phyloP scores from a whole-genome alignment of 108 stramenopile species.

The Cyclotella baltica region DNA sequence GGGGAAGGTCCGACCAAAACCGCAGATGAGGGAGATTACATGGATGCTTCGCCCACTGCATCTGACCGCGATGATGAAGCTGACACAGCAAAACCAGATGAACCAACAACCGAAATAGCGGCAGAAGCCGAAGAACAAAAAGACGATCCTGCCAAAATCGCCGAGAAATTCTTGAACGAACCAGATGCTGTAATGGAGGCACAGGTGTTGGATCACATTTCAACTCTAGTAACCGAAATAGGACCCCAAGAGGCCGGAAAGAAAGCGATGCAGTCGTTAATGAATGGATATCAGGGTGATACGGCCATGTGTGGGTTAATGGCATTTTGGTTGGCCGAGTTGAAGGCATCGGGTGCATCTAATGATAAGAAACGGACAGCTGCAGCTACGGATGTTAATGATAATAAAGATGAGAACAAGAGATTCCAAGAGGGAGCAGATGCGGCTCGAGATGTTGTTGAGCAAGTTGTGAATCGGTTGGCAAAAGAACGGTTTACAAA shows the following conservation, averaged over 20 bases:
- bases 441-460: slow-evolving; percentile 66
- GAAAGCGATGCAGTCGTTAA: slow-evolving; percentile 69
- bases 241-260: slow-evolving; percentile 61
- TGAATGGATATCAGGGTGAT: slow-evolving; percentile 69
- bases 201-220: slow-evolving; percentile 36
- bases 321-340: slow-evolving; percentile 76
- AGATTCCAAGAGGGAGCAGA: slow-evolving; percentile 49
- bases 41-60: slow-evolving; percentile 12
- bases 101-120: background rate
- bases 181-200: slow-evolving; percentile 86
- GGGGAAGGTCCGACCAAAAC: background rate
- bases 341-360: slow-evolving; percentile 43
- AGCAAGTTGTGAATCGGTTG: slow-evolving; percentile 69
- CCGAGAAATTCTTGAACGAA: slow-evolving; percentile 61
- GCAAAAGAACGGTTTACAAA: slow-evolving; percentile 83
- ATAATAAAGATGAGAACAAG: background rate
- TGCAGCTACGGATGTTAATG: slow-evolving; percentile 14
- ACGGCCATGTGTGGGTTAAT: slow-evolving; percentile 84
- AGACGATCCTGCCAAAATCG: slow-evolving; percentile 63
- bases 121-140: slow-evolving; percentile 22
- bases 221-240: slow-evolving; percentile 33
- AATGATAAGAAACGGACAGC: background rate
- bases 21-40: background rate
- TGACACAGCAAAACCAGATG: background rate
- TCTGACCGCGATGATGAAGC: slow-evolving; percentile 10